Percentiles rank a stretch among this genome's conserved stretches.
Evolutionary conservation across 257 asterid species (phyloP).

Genomic region (Penstemon davidsonii): DNA sequence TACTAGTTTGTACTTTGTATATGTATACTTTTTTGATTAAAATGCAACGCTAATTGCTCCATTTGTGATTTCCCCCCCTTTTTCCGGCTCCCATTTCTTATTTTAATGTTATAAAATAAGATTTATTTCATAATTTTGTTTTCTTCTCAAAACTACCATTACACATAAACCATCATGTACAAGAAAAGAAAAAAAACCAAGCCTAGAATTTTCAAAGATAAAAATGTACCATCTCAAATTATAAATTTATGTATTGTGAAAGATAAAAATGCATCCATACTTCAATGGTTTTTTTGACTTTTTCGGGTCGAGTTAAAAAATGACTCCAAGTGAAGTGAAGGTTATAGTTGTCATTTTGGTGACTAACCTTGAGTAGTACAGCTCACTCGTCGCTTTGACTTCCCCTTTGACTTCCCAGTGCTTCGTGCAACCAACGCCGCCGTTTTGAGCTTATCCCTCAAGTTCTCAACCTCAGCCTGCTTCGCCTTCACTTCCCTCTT

Average conservation of each 20-base stretch:
- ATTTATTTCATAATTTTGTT: no score
- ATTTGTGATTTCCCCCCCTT: no score
- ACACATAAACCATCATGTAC: no score
- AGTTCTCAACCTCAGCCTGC: constrained; percentile 58
- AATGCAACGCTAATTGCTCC: no score
- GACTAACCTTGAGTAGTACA: constrained; percentile 63
- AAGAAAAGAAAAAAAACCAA: neutral
- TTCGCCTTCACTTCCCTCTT: constrained; percentile 73
- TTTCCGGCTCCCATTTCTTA: no score
- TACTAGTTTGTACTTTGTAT: no score
- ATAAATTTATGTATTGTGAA: neutral
- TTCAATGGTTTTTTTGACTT: no score
- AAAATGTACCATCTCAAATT: neutral
- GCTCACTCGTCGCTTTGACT: constrained; percentile 72
- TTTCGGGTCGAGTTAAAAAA: no score
- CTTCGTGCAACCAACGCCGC: constrained; percentile 49
- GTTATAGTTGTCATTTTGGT: constrained; percentile 17
- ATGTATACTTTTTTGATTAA: no score
- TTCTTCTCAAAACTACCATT: no score
- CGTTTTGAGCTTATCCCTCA: constrained; percentile 78
- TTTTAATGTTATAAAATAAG: no score
- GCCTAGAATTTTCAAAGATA: neutral
- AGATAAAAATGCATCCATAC: neutral
- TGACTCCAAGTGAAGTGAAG: neutral
- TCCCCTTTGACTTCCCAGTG: constrained; percentile 58